A percentile compares a stretch with the other conserved stretches of the same genome.
Conservation (phyloP, 176 grass and related monocot species). For the Coix lacrymajobi region DNA sequence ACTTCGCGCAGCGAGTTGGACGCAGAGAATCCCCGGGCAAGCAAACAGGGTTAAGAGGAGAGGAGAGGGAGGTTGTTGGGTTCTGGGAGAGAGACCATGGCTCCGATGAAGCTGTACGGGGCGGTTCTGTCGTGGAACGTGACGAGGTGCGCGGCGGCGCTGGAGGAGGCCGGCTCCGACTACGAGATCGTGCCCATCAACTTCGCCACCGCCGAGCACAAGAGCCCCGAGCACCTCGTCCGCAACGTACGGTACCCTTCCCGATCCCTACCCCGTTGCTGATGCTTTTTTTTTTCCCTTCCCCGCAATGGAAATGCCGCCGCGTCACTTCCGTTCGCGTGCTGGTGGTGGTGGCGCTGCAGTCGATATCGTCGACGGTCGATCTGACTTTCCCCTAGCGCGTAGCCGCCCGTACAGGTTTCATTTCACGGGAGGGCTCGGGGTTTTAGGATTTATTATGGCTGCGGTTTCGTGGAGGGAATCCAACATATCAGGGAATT, state of each 20-base stretch:
- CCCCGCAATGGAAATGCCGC: neutral
- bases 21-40: neutral
- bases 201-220: slow-evolving; percentile 58
- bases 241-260: slow-evolving; percentile 24
- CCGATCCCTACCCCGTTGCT: no score
- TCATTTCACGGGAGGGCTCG: neutral
- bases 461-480: neutral
- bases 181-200: slow-evolving; percentile 64
- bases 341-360: neutral
- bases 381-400: neutral
- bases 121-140: slow-evolving; percentile 51
- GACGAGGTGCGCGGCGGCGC: slow-evolving; percentile 30
- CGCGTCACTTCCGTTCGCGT: neutral
- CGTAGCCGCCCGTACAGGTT: neutral
- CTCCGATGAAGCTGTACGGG: slow-evolving; percentile 62
- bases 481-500: neutral
- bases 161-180: slow-evolving; percentile 56
- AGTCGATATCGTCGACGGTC: neutral
- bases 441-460: neutral
- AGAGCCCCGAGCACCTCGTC: slow-evolving; percentile 56
- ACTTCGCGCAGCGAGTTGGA: neutral
- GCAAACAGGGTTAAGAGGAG: no score
- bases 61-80: no score
- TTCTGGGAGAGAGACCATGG: neutral
- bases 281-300: no score